Percentiles rank a stretch among this genome's conserved stretches.
phyloP scores from a whole-genome alignment of 1,139 yeast species.

The Geotrichum histeridarum region DNA sequence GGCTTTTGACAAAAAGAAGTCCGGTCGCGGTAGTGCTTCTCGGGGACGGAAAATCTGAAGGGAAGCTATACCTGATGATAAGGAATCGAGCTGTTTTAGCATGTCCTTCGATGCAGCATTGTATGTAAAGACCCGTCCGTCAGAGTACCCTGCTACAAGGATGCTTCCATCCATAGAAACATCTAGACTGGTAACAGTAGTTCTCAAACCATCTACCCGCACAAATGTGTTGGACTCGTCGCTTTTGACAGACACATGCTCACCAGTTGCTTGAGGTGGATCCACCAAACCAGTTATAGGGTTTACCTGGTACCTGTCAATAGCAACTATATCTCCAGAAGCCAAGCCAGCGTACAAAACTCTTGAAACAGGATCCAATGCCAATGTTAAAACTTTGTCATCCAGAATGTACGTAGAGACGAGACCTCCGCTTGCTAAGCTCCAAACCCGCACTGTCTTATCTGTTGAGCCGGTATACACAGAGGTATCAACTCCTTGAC shows the following conservation, averaged over 20 bases:
- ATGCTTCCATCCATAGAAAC: constrained; percentile 73
- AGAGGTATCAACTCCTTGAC: constrained; percentile 53
- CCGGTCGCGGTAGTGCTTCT: not conserved
- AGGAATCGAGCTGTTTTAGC: constrained; percentile 39
- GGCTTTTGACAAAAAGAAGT: not conserved
- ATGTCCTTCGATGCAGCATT: constrained; percentile 72
- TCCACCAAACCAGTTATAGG: constrained; percentile 44
- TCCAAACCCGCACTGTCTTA: constrained; percentile 57
- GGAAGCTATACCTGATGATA: not conserved
- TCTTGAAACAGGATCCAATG: constrained; percentile 80
- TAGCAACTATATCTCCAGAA: constrained; percentile 56
- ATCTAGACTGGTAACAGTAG: constrained; percentile 48
- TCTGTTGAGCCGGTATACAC: constrained; percentile 71
- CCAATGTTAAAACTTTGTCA: constrained; percentile 51
- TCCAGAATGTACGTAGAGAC: constrained; percentile 69
- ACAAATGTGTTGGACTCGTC: constrained; percentile 18
- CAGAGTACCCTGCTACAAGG: constrained; percentile 66
- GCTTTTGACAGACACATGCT: constrained; percentile 32
- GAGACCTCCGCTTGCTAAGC: constrained; percentile 37
- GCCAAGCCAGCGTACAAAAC: constrained; percentile 63
- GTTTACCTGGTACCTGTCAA: constrained; percentile 53
- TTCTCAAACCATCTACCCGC: constrained; percentile 27
- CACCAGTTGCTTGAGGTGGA: constrained; percentile 57
- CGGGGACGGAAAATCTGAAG: not conserved
- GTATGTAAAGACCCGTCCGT: constrained; percentile 62